These are phyloP conservation scores for Candida golubevii DNA, from an alignment of 805 yeast genomes.

Conservation along the genomic window DNA sequence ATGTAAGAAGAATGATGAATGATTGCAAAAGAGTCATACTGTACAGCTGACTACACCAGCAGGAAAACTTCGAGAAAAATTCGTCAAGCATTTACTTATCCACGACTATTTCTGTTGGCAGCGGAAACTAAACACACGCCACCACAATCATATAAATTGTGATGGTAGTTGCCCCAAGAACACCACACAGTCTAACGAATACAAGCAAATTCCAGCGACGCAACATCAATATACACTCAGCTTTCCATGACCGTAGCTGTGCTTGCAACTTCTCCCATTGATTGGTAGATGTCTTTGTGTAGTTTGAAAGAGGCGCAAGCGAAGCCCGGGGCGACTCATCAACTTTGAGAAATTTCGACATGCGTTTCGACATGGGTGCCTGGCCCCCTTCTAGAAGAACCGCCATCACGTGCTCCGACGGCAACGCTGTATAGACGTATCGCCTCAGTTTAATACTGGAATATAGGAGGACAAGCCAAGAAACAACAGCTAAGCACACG, in stretches of 20 bases:
- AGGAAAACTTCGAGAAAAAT: no score
- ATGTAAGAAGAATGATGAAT: no score
- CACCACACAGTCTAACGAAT: conserved; percentile 8
- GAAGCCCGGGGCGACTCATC: conserved; percentile 22
- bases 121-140: background rate
- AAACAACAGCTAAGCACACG: conserved; percentile 30
- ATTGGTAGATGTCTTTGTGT: conserved; percentile 4
- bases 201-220: conserved; percentile 7
- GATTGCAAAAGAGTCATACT: no score
- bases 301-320: conserved; percentile 6
- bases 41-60: no score
- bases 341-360: conserved; percentile 26
- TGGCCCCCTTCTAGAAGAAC: conserved; percentile 9
- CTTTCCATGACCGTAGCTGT: conserved; percentile 1
- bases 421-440: conserved; percentile 26
- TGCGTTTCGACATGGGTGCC: conserved; percentile 20
- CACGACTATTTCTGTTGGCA: no score
- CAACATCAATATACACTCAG: conserved; percentile 2
- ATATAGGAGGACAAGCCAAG: conserved; percentile 25
- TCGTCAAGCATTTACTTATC: background rate
- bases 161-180: conserved; percentile 6
- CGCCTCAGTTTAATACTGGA: conserved; percentile 30
- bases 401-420: conserved; percentile 16
- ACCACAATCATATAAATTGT: conserved; percentile 5
- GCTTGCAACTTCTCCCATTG: background rate